Evolutionary conservation across 2,329 filamentous ascomycete genomes (phyloP).

Genomic region (Pseudogymnoascus sp.): DNA sequence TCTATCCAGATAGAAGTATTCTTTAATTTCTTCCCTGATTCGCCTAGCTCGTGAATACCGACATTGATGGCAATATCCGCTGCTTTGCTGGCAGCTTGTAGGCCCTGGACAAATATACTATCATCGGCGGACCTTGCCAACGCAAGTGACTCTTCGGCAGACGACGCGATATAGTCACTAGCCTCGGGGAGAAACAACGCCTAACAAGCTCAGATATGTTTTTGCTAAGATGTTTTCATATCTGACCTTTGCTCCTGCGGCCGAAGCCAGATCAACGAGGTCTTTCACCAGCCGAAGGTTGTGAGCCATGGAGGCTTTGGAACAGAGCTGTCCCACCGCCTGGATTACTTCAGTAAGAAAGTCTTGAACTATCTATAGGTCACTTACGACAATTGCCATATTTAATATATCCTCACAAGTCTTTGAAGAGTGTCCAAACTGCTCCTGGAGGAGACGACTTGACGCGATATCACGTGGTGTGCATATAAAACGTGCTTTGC

Average conservation of each 20-base stretch:
- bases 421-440: background rate
- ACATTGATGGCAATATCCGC: conserved; percentile 70
- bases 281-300: conserved; percentile 74
- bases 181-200: conserved; percentile 90
- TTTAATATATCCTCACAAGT: background rate
- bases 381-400: background rate
- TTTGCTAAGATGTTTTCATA: background rate
- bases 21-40: conserved; percentile 44
- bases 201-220: conserved; percentile 31
- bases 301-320: conserved; percentile 66
- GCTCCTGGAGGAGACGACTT: background rate
- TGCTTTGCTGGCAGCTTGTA: conserved; percentile 59
- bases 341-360: conserved; percentile 30
- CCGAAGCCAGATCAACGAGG: conserved; percentile 65
- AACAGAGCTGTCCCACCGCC: conserved; percentile 87
- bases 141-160: conserved; percentile 58
- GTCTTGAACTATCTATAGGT: background rate
- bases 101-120: conserved; percentile 69
- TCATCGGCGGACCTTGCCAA: conserved; percentile 60
- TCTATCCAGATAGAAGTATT: conserved; percentile 64
- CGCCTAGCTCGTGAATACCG: conserved; percentile 70
- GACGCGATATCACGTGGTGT: background rate
- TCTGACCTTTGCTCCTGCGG: conserved; percentile 68
- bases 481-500: background rate
- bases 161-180: conserved; percentile 70